Evolutionary conservation across 441 rosid genomes (phyloP), one percentile per base, ranked within the genome.

Genomic region (Brassica hybrid): DNA sequence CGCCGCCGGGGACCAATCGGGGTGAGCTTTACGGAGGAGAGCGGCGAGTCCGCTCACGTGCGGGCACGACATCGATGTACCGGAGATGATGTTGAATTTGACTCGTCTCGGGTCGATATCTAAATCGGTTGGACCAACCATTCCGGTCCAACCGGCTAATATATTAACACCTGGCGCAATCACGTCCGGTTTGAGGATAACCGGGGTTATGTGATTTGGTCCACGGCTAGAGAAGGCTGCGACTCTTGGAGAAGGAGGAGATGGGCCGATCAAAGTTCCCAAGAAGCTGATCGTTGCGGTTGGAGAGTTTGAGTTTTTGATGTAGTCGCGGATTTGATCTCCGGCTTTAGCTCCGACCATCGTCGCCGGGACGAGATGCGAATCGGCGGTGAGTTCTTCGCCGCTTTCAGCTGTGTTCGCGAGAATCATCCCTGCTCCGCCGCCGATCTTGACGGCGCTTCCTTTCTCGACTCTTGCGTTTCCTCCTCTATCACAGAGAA

Each of bases 11-110:
- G 93, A 85, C 97, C 97, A 94, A 12, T 84, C 73, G 0, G 91
- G 89, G 25, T 88, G 84, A 48, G 96, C 89, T 65, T 85, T 88
- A 50, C 86, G 81, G 73, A 94, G 94, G 76, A 94, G 77, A 12
- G 97, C 98, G 34, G 91, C 95, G 36, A 90, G 79, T 62, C 98
- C 98, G 41, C 96, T 92, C 1, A 87, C 96, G 81, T 92, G 97
- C 27, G 98, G 98, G 71, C 97, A 92, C 0, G 98, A 87, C 97
- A 94, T 94, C 11, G 97, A 92, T 12, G 98, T 94, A 7, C 98
- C 97, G 14, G 97, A 94, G 68, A 90, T 84, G 8, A 92, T 92
- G 68, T 92, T 94, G 82, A 92, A 94, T 72, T 76, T 56, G 19
- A 91, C 96, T 54, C 95, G 85, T 81, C 97, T 88, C 13, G 85